Conservation (phyloP, 805 yeast genomes). For the Starmera amethionina region DNA sequence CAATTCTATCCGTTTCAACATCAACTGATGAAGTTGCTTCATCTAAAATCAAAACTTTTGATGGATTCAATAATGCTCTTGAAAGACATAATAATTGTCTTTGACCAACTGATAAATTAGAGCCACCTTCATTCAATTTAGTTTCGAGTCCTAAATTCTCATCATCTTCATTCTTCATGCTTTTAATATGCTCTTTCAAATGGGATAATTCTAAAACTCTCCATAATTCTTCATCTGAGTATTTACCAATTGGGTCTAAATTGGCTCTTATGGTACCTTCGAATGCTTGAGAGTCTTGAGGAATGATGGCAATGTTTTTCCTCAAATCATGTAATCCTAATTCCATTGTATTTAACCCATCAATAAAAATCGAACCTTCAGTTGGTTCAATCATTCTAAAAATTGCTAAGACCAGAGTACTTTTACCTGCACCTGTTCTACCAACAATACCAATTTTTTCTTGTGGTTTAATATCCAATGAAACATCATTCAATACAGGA, state of each 20-base stretch:
- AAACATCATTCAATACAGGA: slow-evolving; percentile 62
- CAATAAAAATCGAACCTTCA: slow-evolving; percentile 61
- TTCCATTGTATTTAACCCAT: slow-evolving; percentile 51
- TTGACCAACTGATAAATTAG: slow-evolving; percentile 68
- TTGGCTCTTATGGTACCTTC: slow-evolving; percentile 81
- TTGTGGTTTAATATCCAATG: slow-evolving; percentile 50
- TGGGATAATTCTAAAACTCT: slow-evolving; percentile 69
- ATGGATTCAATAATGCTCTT: slow-evolving; percentile 58
- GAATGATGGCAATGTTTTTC: slow-evolving; percentile 72
- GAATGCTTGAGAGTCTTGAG: slow-evolving; percentile 90
- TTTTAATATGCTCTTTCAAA: slow-evolving; percentile 52
- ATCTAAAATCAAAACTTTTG: slow-evolving; percentile 60
- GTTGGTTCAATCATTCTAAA: slow-evolving; percentile 79
- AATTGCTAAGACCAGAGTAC: slow-evolving; percentile 73
- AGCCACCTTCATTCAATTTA: slow-evolving; percentile 56
- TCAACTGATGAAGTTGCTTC: slow-evolving; percentile 90
- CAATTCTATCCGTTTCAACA: slow-evolving; percentile 69
- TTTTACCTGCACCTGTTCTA: slow-evolving; percentile 94
- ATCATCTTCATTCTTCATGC: slow-evolving; percentile 40
- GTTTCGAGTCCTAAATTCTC: slow-evolving; percentile 44
- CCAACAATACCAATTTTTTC: slow-evolving; percentile 96
- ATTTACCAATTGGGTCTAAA: slow-evolving; percentile 68
- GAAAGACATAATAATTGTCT: slow-evolving; percentile 76
- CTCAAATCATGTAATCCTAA: slow-evolving; percentile 76
- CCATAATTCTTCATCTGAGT: slow-evolving; percentile 78